These are phyloP conservation scores for Tulasnella calospora DNA, from an alignment of 768 basidiomycete species.

Conservation along the genomic window DNA sequence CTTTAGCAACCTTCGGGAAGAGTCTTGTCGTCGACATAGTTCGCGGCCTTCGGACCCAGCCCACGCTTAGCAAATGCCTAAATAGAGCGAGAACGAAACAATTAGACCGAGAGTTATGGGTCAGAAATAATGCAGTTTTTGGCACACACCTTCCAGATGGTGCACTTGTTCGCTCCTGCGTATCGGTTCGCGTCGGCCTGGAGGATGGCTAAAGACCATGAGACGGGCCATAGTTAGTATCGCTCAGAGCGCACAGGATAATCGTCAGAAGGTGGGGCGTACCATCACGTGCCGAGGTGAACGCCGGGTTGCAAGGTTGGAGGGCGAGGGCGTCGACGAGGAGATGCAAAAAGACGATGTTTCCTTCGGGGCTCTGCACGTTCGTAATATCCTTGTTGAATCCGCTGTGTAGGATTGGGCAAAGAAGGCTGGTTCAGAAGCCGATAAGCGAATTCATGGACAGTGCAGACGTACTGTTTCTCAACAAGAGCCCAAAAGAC, in stretches of 20 bases:
- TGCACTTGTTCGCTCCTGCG: constrained; percentile 44
- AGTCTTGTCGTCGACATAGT: constrained; percentile 34
- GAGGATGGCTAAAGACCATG: constrained; percentile 31
- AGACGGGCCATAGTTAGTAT: background rate
- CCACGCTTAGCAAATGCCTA: constrained; percentile 48
- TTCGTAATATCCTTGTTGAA: background rate
- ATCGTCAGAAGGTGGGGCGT: constrained; percentile 32
- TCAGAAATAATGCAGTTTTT: background rate
- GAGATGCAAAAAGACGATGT: constrained; percentile 50
- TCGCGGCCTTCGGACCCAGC: constrained; percentile 42
- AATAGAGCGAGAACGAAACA: background rate
- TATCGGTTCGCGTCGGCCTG: constrained; percentile 50
- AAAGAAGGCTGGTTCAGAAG: too few relatives aligned
- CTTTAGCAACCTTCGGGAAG: constrained; percentile 34
- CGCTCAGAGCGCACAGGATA: background rate
- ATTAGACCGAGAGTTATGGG: background rate
- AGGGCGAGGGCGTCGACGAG: constrained; percentile 49
- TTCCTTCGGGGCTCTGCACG: constrained; percentile 39
- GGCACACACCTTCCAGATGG: constrained; percentile 36
- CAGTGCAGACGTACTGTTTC: background rate
- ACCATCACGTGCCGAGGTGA: constrained; percentile 44
- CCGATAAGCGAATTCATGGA: background rate
- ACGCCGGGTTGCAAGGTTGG: constrained; percentile 49
- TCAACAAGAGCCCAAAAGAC: constrained; percentile 36
- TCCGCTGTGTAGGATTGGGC: background rate